These are phyloP conservation scores for Lachnellula subtilissima DNA, from an alignment of 2,329 filamentous ascomycete species.

Conservation along the genomic window DNA sequence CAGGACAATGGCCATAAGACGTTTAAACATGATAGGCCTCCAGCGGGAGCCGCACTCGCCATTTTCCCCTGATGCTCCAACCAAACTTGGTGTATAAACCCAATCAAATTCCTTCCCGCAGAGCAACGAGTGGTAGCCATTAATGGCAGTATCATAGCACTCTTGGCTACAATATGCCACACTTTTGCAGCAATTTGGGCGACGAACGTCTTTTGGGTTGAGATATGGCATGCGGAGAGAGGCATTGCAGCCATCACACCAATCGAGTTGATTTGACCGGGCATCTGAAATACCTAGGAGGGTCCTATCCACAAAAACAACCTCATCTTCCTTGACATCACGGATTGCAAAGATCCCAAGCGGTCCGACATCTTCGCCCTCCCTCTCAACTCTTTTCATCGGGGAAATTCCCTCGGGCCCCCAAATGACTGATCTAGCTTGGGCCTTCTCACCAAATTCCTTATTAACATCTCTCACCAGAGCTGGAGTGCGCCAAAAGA, in stretches of 20 bases:
- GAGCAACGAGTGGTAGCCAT: constrained; percentile 21
- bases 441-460: constrained; percentile 2
- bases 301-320: constrained; percentile 21
- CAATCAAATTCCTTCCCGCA: constrained; percentile 24
- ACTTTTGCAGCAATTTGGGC: constrained; percentile 17
- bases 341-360: constrained; percentile 25
- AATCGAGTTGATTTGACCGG: constrained; percentile 4
- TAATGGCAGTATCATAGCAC: constrained; percentile 17
- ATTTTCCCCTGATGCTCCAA: background rate
- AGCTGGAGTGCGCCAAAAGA: constrained; percentile 16
- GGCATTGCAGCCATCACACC: constrained; percentile 27
- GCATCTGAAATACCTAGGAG: constrained; percentile 15
- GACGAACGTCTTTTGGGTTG: background rate
- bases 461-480: constrained; percentile 20
- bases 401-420: background rate
- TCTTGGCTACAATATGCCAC: constrained; percentile 22
- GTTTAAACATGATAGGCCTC: constrained; percentile 19
- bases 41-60: constrained; percentile 7
- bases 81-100: constrained; percentile 12
- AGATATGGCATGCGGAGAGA: constrained; percentile 14
- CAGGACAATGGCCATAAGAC: constrained; percentile 22
- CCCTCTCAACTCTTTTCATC: background rate
- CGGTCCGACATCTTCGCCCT: constrained; percentile 21
- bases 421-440: constrained; percentile 18
- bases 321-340: constrained; percentile 21